Conservation (phyloP, 2,329 filamentous ascomycete genomes). For the Exophiala lecanii-corni region DNA sequence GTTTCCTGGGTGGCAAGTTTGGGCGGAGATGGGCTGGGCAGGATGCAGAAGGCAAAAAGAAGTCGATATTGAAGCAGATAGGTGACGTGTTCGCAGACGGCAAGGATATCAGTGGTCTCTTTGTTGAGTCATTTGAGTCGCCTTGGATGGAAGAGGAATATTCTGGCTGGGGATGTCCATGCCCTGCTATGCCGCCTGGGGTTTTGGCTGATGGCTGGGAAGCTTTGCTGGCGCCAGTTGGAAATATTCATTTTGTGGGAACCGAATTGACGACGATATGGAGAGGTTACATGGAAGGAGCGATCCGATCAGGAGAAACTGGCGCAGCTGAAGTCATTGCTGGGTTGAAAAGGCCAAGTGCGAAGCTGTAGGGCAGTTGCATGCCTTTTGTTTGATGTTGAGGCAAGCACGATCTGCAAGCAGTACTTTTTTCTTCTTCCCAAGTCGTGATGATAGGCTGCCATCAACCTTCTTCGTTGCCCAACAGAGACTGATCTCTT, state of each 20-base stretch:
- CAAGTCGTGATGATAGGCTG: no score
- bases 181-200: slow-evolving; percentile 35
- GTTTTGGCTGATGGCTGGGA: slow-evolving; percentile 34
- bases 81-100: slow-evolving; percentile 28
- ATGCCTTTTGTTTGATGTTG: no score
- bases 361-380: slow-evolving; percentile 11
- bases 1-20: slow-evolving; percentile 37
- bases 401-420: no score
- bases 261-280: slow-evolving; percentile 51
- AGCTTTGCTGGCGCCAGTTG: slow-evolving; percentile 33
- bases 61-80: slow-evolving; percentile 32
- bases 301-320: slow-evolving; percentile 46
- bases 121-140: slow-evolving; percentile 28
- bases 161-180: slow-evolving; percentile 40
- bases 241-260: slow-evolving; percentile 50
- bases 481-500: no score
- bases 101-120: slow-evolving; percentile 13
- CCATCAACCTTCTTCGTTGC: no score
- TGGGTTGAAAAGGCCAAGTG: slow-evolving; percentile 31
- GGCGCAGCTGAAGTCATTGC: slow-evolving; percentile 40
- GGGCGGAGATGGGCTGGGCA: slow-evolving; percentile 34
- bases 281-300: slow-evolving; percentile 59
- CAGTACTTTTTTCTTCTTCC: no score
- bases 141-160: slow-evolving; percentile 38
- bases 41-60: slow-evolving; percentile 24